Evolutionary conservation across 2,329 filamentous ascomycete genomes (phyloP), one percentile per base, ranked within the genome.

Genomic region (Trichoderma sp.): DNA sequence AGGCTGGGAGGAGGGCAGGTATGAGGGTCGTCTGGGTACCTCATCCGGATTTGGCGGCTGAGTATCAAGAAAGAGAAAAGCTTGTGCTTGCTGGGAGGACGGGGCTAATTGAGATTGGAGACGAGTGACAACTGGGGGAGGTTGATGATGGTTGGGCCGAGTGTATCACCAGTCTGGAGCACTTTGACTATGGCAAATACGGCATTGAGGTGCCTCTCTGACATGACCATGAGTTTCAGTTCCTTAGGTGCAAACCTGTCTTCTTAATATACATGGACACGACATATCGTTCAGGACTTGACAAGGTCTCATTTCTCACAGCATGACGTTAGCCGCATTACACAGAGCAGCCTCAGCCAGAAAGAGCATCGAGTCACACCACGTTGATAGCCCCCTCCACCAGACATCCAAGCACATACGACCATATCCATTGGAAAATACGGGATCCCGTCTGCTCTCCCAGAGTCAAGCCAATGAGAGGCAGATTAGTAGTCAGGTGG

Each of bases 21-120:
- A 92, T 92, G 89, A 82, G 89, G 71, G 87, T 88, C 3, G 80
- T 91, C 2, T 92, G 90, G 89, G 85, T 85, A 67, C 89, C 89
- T 21, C 88, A 92, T 75, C 81, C 81, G 3, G 86, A 81, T 41
- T 70, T 92, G 57, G 74, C 73, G 6, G 67, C 58, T 1, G 76
- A 78, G 68, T 79, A 78, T 70, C 47, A 66, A 59, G 56, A 45
- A 17, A 55, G 14, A 28, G 17, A 67, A 43, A 69, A 72, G 41
- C 34, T 65, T 15, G 64, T 70, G n/a, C 63, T 71, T 17, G 69
- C 69, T 41, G 70, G 69, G 12, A 70, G 65, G 47, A 68, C 66
- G 7, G 68, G 66, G 14, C 44, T 62, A 58, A 54, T 68, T 55
- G 65, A 67, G n/a, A n/a, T 71, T 15, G 70, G 68, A 64, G 70